Evolutionary conservation across 768 basidiomycete species (phyloP), one percentile per base, ranked within the genome.

Genomic region (Russula foetens): DNA sequence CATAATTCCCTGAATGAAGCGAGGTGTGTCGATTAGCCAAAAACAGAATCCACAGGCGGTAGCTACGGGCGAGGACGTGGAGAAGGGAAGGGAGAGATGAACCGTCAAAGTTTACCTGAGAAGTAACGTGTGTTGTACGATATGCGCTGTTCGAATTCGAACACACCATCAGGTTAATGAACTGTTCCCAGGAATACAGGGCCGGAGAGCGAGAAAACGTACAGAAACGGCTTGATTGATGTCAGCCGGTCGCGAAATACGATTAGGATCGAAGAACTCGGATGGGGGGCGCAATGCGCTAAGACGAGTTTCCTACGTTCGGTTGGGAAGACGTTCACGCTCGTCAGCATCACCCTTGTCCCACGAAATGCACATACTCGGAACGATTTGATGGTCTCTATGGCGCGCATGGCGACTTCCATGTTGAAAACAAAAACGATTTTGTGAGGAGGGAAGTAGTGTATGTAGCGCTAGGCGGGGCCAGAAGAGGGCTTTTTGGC

Each of bases 71-170:
- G 35, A 35, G 4, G 35, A 35, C n/a, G 35, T 33, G 31, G 31
- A 33, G 9, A 12, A 35, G 35, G 8, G 11, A 35, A 11, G 14
- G 35, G 9, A 35, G 31, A 12, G 35, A 12, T 12, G 11, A 21
- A 17, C 14, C 17, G 26, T 0, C 19, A 61, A 70, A 57, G n/a
- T n/a, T n/a, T 62, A 86, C 85, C 86, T 59, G 89, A 91, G 74
- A 90, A 91, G 71, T 90, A 91, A 51, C 89, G 85, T 43, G 92
- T 93, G 76, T 96, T 96, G 77, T 96, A 93, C 24, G 91, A 90
- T 81, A 95, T 90, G 60, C 92, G 84, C 92, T 93, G 69, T 61
- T 43, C 31, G 55, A 24, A n/a, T 11, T 35, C 9, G 35, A 12
- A 11, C 6, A 35, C 35, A 11, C n/a, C n/a, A n/a, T n/a, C n/a